Conservation (phyloP, 2,329 filamentous ascomycete genomes). For the Hymenoscyphus occultus region DNA sequence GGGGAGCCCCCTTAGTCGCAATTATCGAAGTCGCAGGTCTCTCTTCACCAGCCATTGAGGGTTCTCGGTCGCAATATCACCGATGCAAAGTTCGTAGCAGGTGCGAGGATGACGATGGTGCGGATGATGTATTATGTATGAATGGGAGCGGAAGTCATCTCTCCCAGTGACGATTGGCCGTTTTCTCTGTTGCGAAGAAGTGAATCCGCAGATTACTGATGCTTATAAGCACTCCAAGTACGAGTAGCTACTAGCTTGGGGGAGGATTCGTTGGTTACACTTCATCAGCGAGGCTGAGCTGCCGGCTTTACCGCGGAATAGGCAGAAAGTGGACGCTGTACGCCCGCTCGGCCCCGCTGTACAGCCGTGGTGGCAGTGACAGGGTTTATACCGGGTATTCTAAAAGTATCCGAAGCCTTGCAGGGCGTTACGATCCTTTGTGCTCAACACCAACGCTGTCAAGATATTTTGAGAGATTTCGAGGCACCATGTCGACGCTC, state of each 20-base stretch:
- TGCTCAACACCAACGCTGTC: neutral
- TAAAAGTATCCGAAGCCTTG: constrained; percentile 15
- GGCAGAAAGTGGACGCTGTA: neutral
- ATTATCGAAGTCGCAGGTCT: constrained; percentile 18
- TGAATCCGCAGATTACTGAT: constrained; percentile 9
- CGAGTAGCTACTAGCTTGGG: neutral
- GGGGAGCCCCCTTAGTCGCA: constrained; percentile 21
- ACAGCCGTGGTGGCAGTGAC: neutral
- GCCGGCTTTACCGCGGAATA: neutral
- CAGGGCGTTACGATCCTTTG: neutral
- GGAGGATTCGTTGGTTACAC: neutral
- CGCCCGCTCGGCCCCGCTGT: neutral
- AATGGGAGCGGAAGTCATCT: neutral
- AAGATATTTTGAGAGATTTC: constrained; percentile 1
- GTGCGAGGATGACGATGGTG: neutral
- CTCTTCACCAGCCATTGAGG: constrained; percentile 28
- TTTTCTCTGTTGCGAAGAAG: neutral
- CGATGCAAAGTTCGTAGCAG: neutral
- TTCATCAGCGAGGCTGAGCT: constrained; percentile 19
- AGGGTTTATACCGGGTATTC: too few relatives aligned
- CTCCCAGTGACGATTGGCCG: neutral
- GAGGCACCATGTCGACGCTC: constrained; percentile 23
- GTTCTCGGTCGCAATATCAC: constrained; percentile 8
- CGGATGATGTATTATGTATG: neutral
- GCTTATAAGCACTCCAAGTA: constrained; percentile 2